Evolutionary conservation across 1,284 basidiomycete genomes (phyloP).

Genomic region (Boletellus sp.): DNA sequence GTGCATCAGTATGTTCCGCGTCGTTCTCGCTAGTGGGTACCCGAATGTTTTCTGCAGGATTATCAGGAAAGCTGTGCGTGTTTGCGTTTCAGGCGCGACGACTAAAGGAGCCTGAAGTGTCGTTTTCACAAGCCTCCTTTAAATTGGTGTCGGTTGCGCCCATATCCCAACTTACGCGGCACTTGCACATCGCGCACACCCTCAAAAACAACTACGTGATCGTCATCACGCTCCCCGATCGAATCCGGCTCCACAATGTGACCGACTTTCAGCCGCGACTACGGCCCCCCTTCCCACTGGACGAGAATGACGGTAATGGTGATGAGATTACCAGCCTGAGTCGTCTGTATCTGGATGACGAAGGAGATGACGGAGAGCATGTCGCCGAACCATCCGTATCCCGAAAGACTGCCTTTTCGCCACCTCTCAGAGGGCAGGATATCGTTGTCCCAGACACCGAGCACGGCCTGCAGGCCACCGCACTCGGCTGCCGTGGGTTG

Average conservation of each 20-base stretch:
- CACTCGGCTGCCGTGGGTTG: constrained; percentile 42
- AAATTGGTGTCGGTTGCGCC: constrained; percentile 52
- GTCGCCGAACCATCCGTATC: neutral
- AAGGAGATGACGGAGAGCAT: constrained; percentile 25
- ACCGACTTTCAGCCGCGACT: constrained; percentile 41
- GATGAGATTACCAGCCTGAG: constrained; percentile 15
- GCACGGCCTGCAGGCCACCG: constrained; percentile 33
- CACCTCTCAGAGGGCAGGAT: constrained; percentile 18
- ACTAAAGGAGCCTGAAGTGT: constrained; percentile 5
- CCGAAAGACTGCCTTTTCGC: constrained; percentile 17
- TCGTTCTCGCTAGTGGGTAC: constrained; percentile 1
- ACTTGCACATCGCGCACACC: constrained; percentile 45
- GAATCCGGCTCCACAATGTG: constrained; percentile 47
- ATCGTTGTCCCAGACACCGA: constrained; percentile 15
- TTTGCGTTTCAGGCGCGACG: neutral
- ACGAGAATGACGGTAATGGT: constrained; percentile 14
- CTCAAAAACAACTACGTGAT: constrained; percentile 50
- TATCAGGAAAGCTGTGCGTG: constrained; percentile 64
- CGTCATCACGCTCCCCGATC: constrained; percentile 41
- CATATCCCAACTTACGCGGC: constrained; percentile 39
- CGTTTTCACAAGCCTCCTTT: constrained; percentile 49
- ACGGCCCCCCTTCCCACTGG: constrained; percentile 23
- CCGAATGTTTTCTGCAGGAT: constrained; percentile 43
- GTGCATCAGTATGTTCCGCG: constrained; percentile 51
- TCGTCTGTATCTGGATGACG: constrained; percentile 29